Evolutionary conservation across 2,329 filamentous ascomycete genomes (phyloP), one percentile per base, ranked within the genome.

Genomic region (Fusarium duplospermum): DNA sequence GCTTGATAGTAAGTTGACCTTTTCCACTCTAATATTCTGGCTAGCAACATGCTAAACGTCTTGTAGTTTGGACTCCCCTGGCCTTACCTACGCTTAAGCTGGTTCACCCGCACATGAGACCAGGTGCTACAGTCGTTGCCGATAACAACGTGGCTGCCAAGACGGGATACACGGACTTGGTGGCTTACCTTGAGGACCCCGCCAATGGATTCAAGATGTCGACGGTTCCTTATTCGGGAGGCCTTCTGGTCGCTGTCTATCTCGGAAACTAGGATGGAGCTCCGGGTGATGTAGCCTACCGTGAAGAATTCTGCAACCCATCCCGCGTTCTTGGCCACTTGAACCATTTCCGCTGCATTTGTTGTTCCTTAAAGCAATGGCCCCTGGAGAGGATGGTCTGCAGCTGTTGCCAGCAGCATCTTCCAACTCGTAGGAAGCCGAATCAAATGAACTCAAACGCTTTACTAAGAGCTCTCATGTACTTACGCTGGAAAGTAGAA

Each of bases 1-100:
- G 27, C 82, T 92, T 29, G 90, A 92, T 74, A 91, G 90, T 92
- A 79, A 83, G 89, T 86, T 31, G 3, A 5, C 24, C 9, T 6
- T 24, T 9, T 16, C 4, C 14, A 5, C 27, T 16, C 24, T 31
- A 35, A 31, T 10, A 20, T 38, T 14, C 14, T 2, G 6, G 2
- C 6, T n/a, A 42, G 6, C 4, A 27, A 4, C 8, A 29, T 40
- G 24, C n/a, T 67, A 20, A 72, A 33, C 20, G 27, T 24, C 13
- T n/a, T 38, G 4, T 4, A 91, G 88, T 91, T 62, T 91, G 89
- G 88, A 84, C 88, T 0, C 82, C 85, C 1, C 78, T 91, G 61
- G 87, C 87, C 3, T 80, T 91, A 22, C 88, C 89, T 2, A 85
- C 87, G 0, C 80, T 91, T 18, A 82, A 84, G 65, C 75, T 87